Evolutionary conservation across 352 stramenopile genomes (phyloP), one percentile per base, ranked within the genome.

Genomic region (Pythium myriotylum): DNA sequence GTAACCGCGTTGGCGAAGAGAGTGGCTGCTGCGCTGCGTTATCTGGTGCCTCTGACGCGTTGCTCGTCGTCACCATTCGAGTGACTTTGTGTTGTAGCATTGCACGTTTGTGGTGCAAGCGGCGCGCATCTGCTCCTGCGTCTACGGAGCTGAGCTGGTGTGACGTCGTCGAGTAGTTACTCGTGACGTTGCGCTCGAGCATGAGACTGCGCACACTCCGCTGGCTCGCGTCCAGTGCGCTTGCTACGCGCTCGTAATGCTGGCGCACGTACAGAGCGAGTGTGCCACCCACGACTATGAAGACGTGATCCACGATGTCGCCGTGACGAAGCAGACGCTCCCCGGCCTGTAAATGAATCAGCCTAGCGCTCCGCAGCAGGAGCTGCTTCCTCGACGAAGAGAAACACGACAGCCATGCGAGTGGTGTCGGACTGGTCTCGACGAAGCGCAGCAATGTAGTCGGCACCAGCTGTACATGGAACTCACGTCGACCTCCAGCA

Each of bases 121-220:
- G 29, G 12, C 41, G 42, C 20, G 48, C 23, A 29, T 69, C 54
- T 5, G 22, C 43, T 13, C 54, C 40, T 14, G 35, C 16, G 59
- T 74, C 52, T 67, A 84, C 32, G n/a, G 57, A 42, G 26, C 47
- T 59, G 2, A 89, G 65, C 24, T 88, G 77, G 32, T 86, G 72
- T 1, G 78, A 90, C 0, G 81, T 86, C 26, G 78, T 90, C 27
- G 78, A 84, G 67, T 88, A 88, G 47, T 90, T 88, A 53, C 78
- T 90, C 12, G 71, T 74, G 54, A 90, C 76, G 49, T 71, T 79
- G 42, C 60, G 70, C 65, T 90, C 78, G 0, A 88, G 64, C 54
- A 79, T 73, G 1, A 82, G 50, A 54, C 76, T 90, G 24, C 79
- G 72, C 17, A 88, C 72, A 1, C 76, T 84, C 0, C 75, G 78